Conservation (phyloP, 2,329 filamentous ascomycete genomes). For the Apiospora sp. region DNA sequence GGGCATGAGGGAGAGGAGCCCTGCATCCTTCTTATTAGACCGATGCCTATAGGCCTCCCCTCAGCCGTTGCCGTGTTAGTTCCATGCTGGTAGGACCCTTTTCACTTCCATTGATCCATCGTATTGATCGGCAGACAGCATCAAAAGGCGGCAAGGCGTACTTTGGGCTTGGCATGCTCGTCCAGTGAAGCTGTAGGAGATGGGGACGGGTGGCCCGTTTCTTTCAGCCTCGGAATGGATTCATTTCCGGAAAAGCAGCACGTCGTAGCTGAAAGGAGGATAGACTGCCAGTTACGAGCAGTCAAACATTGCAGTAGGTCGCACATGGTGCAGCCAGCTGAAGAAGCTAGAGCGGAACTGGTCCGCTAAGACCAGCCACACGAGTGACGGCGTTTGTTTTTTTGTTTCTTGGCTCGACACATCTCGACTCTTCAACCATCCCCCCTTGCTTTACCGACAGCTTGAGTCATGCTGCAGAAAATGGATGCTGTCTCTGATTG, state of each 20-base stretch:
- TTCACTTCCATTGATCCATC: background rate
- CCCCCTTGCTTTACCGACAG: background rate
- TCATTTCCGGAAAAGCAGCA: background rate
- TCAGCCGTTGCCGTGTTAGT: background rate
- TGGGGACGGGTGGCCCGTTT: slow-evolving; percentile 7
- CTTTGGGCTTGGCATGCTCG: background rate
- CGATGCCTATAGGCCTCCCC: background rate
- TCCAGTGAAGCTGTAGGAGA: background rate
- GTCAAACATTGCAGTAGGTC: background rate
- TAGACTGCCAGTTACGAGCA: background rate
- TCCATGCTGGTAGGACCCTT: background rate
- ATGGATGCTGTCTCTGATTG: background rate
- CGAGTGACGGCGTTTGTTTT: background rate
- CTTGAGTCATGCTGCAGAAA: slow-evolving; percentile 9
- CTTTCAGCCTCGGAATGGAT: slow-evolving; percentile 7
- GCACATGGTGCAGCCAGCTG: slow-evolving; percentile 20
- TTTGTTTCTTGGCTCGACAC: background rate
- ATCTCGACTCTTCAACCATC: background rate
- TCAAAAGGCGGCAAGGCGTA: slow-evolving; percentile 9
- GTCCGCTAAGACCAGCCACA: slow-evolving; percentile 16
- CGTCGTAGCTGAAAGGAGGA: slow-evolving; percentile 3
- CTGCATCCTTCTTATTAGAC: slow-evolving; percentile 1
- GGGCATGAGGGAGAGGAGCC: background rate
- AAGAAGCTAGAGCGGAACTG: slow-evolving; percentile 21
- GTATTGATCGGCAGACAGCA: background rate